These are phyloP conservation scores for Epichloe sp. DNA, from an alignment of 2,329 filamentous ascomycete genomes.

Conservation along the genomic window DNA sequence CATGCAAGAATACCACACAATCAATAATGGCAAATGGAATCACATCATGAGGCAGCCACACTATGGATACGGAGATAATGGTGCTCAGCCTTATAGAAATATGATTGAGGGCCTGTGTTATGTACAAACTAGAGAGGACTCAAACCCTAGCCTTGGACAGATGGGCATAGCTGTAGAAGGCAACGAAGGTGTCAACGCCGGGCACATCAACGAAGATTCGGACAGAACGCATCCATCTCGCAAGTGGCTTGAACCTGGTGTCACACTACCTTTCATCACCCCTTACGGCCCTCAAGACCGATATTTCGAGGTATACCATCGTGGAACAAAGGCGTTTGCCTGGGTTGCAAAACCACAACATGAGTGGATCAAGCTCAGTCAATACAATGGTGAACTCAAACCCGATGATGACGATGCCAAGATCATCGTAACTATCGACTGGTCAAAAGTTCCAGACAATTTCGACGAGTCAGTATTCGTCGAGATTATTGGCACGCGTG, in stretches of 20 bases:
- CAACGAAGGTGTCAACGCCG: slow-evolving; percentile 20
- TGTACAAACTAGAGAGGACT: slow-evolving; percentile 35
- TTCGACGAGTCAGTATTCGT: slow-evolving; percentile 28
- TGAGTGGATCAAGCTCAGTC: slow-evolving; percentile 18
- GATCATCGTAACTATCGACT: slow-evolving; percentile 19
- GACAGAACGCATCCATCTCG: slow-evolving; percentile 33
- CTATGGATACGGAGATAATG: slow-evolving; percentile 27
- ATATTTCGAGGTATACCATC: slow-evolving; percentile 23
- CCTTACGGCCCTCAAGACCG: slow-evolving; percentile 18
- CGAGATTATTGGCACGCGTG: slow-evolving; percentile 22
- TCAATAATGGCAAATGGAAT: slow-evolving; percentile 42
- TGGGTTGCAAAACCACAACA: slow-evolving; percentile 21
- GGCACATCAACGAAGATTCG: slow-evolving; percentile 37
- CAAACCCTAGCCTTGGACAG: slow-evolving; percentile 29
- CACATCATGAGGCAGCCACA: slow-evolving; percentile 38
- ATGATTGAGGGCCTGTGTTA: slow-evolving; percentile 41
- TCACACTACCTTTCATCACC: slow-evolving; percentile 19
- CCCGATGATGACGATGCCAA: slow-evolving; percentile 19
- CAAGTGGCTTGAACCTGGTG: slow-evolving; percentile 17
- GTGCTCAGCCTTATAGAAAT: slow-evolving; percentile 32
- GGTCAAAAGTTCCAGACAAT: slow-evolving; percentile 24
- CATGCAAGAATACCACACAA: slow-evolving; percentile 35
- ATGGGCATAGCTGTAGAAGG: slow-evolving; percentile 21
- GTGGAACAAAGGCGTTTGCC: slow-evolving; percentile 17
- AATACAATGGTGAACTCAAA: slow-evolving; percentile 16